Conservation (phyloP, 169 alveolate species). For the Cryptosporidium ubiquitum region DNA sequence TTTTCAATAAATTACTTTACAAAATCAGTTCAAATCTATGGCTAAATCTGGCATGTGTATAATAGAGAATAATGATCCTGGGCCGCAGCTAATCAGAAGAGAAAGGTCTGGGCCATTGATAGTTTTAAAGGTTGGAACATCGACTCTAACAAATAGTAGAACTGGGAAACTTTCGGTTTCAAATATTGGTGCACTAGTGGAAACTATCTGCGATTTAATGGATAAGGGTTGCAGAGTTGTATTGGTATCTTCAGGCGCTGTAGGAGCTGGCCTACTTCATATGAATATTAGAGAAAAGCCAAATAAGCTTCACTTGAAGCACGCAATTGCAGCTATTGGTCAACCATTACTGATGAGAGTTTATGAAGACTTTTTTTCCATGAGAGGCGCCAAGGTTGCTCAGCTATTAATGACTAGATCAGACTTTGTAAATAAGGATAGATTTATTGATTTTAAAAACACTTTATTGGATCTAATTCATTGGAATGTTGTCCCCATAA, state of each 20-base stretch:
- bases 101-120: conserved; percentile 77
- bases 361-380: conserved; percentile 74
- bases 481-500: conserved; percentile 78
- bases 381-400: conserved; percentile 75
- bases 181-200: conserved; percentile 77
- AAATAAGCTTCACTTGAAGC: conserved; percentile 66
- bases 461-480: conserved; percentile 57
- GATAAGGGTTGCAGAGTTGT: conserved; percentile 71
- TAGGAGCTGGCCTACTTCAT: conserved; percentile 77
- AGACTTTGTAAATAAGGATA: conserved; percentile 74
- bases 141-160: conserved; percentile 75
- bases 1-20: neutral
- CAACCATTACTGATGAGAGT: conserved; percentile 80
- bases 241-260: conserved; percentile 79
- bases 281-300: conserved; percentile 74
- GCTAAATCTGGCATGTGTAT: neutral
- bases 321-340: conserved; percentile 82
- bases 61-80: conserved; percentile 68
- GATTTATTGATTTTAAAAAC: conserved; percentile 69
- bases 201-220: conserved; percentile 71
- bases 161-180: conserved; percentile 68
- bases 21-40: neutral
- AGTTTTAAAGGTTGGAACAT: conserved; percentile 79
- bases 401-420: conserved; percentile 71
- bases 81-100: conserved; percentile 62